These are phyloP conservation scores for Forsythia suspensa DNA, from an alignment of 257 asterid species.

Conservation along the genomic window DNA sequence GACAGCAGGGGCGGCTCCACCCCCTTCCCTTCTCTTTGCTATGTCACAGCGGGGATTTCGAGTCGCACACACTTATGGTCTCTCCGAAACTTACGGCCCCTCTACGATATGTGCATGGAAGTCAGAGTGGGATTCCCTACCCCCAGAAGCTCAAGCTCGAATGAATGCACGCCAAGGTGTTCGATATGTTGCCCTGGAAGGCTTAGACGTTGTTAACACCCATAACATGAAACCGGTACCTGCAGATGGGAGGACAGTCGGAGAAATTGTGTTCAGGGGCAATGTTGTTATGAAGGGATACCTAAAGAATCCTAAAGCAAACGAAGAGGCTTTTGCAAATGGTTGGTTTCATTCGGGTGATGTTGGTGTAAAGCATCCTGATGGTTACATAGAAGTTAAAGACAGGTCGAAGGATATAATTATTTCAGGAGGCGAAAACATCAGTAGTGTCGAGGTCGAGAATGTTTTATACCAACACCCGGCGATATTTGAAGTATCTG, in stretches of 20 bases:
- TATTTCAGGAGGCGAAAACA: conserved; percentile 91
- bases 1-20: conserved; percentile 98
- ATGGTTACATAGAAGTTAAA: conserved; percentile 78
- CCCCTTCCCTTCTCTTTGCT: conserved; percentile 72
- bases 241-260: conserved; percentile 73
- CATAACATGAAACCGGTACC: conserved; percentile 67
- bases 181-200: conserved; percentile 63
- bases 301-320: conserved; percentile 84
- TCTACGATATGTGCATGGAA: conserved; percentile 92
- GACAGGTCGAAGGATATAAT: conserved; percentile 91
- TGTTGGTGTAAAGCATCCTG: conserved; percentile 80
- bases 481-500: conserved; percentile 73
- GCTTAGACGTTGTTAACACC: conserved; percentile 63
- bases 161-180: conserved; percentile 85
- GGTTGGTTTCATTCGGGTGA: conserved; percentile 97
- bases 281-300: conserved; percentile 90
- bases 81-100: conserved; percentile 90
- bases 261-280: conserved; percentile 87
- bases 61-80: conserved; percentile 89
- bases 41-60: conserved; percentile 81
- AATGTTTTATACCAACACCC: conserved; percentile 79
- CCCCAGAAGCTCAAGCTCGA: conserved; percentile 68
- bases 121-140: conserved; percentile 88
- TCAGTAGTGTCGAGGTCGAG: conserved; percentile 93
- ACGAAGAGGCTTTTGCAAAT: conserved; percentile 62